phyloP scores from a whole-genome alignment of 805 yeast species.

The Kockiozyma suomiensis region DNA sequence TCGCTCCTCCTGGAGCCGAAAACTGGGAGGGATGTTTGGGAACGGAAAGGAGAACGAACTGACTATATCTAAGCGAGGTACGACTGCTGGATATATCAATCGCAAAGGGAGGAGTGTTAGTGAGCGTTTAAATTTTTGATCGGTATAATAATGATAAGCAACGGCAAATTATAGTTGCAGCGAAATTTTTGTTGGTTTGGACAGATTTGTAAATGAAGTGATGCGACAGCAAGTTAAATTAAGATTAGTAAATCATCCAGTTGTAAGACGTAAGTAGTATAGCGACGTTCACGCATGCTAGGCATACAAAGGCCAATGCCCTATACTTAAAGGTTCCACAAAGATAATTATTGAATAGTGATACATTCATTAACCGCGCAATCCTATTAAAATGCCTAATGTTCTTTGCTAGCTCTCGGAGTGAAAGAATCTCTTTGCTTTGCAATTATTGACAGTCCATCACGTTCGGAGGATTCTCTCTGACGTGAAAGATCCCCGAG shows the following conservation, averaged over 20 bases:
- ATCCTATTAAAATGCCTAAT: too few species aligned
- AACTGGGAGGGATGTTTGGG: slow-evolving; percentile 27
- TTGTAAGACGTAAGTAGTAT: too few species aligned
- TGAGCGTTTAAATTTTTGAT: slow-evolving; percentile 18
- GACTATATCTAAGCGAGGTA: slow-evolving; percentile 21
- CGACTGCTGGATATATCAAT: not conserved
- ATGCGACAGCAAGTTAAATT: too few species aligned
- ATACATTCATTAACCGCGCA: not conserved
- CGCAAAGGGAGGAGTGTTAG: slow-evolving; percentile 28
- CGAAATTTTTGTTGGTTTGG: not conserved
- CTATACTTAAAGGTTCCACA: not conserved
- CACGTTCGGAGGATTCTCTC: not conserved
- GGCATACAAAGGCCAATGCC: too few species aligned
- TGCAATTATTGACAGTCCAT: not conserved
- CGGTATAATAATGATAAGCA: too few species aligned
- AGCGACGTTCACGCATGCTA: too few species aligned
- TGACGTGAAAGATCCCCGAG: not conserved
- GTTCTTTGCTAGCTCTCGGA: slow-evolving; percentile 1
- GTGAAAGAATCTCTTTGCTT: slow-evolving; percentile 2
- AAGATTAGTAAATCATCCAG: too few species aligned
- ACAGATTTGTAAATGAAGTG: too few species aligned
- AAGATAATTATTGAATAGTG: not conserved
- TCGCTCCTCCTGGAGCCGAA: slow-evolving; percentile 30
- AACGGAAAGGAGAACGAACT: slow-evolving; percentile 31
- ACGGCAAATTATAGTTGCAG: too few species aligned